A percentile compares a stretch with the other conserved stretches of the same genome.
These are phyloP conservation scores for Aquilaria malaccensis DNA, from an alignment of 345 rosid species.

Conservation along the genomic window DNA sequence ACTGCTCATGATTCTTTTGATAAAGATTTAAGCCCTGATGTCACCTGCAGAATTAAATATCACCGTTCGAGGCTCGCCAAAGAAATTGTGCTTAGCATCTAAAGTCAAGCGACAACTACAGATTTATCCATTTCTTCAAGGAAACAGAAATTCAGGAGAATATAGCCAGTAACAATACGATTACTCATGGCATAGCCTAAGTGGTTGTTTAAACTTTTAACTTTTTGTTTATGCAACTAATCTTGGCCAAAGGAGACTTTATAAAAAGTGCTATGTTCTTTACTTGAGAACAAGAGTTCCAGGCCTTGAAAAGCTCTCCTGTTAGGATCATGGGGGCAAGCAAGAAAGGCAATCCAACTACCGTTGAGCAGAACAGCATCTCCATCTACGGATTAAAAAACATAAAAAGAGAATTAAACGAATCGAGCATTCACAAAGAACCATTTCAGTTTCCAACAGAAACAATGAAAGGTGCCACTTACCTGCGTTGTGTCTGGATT, in stretches of 20 bases:
- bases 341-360: conserved; percentile 75
- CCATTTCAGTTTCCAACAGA: background rate
- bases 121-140: too few relatives aligned
- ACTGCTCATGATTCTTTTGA: too few relatives aligned
- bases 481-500: conserved; percentile 86
- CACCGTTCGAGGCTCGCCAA: too few relatives aligned
- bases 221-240: too few relatives aligned
- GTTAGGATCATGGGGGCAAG: conserved; percentile 75
- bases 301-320: conserved; percentile 77
- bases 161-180: too few relatives aligned
- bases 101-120: too few relatives aligned
- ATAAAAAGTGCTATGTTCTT: conserved; percentile 4
- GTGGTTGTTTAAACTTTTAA: too few relatives aligned
- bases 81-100: too few relatives aligned
- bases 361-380: conserved; percentile 79
- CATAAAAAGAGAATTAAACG: background rate
- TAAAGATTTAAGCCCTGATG: too few relatives aligned
- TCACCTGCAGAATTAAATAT: too few relatives aligned
- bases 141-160: too few relatives aligned
- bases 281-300: conserved; percentile 77
- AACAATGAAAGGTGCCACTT: conserved; percentile 4
- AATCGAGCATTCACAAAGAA: background rate
- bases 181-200: background rate
- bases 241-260: too few relatives aligned
- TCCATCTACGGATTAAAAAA: conserved; percentile 44